Evolutionary conservation across 345 rosid species (phyloP).

Genomic region (Hibiscus syriacus): DNA sequence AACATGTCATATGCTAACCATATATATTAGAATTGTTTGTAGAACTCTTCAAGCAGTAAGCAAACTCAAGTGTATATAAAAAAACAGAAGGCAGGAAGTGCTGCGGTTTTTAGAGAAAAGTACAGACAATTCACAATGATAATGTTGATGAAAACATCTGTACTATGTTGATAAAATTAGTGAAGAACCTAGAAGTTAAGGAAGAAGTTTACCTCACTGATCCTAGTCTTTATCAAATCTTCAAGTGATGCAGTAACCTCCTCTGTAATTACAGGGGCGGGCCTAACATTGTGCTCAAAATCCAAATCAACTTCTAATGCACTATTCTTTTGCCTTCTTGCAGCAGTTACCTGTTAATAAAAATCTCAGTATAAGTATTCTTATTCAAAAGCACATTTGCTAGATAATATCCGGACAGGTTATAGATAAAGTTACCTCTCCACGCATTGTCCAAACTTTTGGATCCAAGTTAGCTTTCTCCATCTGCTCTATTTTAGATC

Average conservation of each 20-base stretch:
- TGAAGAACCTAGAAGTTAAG: neutral
- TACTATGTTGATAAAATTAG: neutral
- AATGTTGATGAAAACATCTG: neutral
- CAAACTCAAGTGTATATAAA: neutral
- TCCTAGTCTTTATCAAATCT: conserved; percentile 71
- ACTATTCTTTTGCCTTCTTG: conserved; percentile 85
- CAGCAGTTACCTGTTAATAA: conserved; percentile 67
- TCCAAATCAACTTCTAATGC: conserved; percentile 94
- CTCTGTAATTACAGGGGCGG: conserved; percentile 92
- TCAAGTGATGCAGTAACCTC: conserved; percentile 85
- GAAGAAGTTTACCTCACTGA: conserved; percentile 48
- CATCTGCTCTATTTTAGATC: conserved; percentile 67
- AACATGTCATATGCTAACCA: too few species aligned
- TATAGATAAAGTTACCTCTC: conserved; percentile 54
- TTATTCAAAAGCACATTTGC: neutral
- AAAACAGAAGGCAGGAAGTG: neutral
- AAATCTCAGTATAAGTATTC: neutral
- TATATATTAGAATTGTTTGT: neutral
- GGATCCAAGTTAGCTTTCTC: conserved; percentile 85
- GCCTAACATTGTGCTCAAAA: conserved; percentile 91
- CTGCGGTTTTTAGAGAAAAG: neutral
- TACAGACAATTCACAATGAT: neutral
- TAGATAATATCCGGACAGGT: neutral
- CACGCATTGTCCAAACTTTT: conserved; percentile 92
- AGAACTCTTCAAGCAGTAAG: neutral